Base-by-base conservation (phyloP, 1,284 basidiomycete species). In the Boletus sp. region DNA sequence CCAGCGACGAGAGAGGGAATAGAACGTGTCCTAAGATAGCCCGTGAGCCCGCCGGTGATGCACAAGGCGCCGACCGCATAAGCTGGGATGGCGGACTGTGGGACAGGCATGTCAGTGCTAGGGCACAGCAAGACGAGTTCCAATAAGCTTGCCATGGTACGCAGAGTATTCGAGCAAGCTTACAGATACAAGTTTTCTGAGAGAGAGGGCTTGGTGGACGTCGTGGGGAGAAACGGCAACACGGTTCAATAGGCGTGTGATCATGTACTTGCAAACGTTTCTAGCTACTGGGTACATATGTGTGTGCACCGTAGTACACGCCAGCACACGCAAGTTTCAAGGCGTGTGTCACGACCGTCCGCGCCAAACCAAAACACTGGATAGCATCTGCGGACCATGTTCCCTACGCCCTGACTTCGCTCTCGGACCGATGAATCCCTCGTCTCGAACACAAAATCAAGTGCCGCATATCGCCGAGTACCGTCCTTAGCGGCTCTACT, bases 1-100 rank as follows among this genome's bases (percentile, higher is more conserved):
- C 93, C 92, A 60, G 92, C 93, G 11, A 93, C 85, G 43, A 95
- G 74, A 10, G 93, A 94, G 11, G 91, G 91, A 37, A 92, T 79
- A 43, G 90, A 93, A 30, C 86, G 82, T 59, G 86, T 90, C 65
- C 83, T 80, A 21, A 78, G 83, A 65, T 85, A 92, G 38, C 90
- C 90, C 47, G 87, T 87, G 54, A 90, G 64, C 37, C 93, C 93
- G 31, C 93, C 93, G 48, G 91, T 80, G 65, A 90, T 78, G 76
- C 93, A 94, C 63, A 94, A 78, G 63, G 78, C 82, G 63, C 93
- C 90, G 83, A 94, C 93, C 37, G 86, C 79, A 74, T 86, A 90
- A 61, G 93, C 90, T 66, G 91, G 91, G 74, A 90, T 86, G 56
- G 91, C 89, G 75, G 91, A 93, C 91, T 92, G 66, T 31, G 59